Base-by-base conservation (phyloP, 1,284 basidiomycete genomes). In the Apiotrichum montevideense region DNA sequence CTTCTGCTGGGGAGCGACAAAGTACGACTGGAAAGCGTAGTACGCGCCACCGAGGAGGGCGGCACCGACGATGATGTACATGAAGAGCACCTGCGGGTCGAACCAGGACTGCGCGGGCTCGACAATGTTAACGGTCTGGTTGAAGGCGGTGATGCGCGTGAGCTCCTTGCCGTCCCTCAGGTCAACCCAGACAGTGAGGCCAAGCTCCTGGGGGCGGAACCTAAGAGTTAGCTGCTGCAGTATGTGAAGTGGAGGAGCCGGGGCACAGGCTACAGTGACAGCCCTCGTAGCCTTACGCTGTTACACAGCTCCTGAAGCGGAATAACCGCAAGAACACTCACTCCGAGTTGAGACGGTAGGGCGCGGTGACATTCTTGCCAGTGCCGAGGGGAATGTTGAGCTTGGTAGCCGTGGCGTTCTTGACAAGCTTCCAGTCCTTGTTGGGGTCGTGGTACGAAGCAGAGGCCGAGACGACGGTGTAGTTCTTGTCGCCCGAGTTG, bases 301-400 rank as follows among this genome's bases (percentile, higher is more conserved):
- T 8, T 14, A 34, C 4, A 9, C 29, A 7, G 32, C 13, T 15
- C 9, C 44, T 3, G 32, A 46, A 45, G 37, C 37, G 37, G 14
- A 9, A 39, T 2, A 5, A 14, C 37, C 10, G n/a, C 7, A 45
- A 10, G 37, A 13, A 39, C 14, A 81, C 88, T 77, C 68, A 93
- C 90, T 94, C 89, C 81, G 86, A 89, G 77, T 88, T 79, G 72
- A 93, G 88, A 32, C 78, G 64, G 72, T 85, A 93, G 3, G 89
- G 88, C 50, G 91, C 75, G 60, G 84, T 82, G 56, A 88, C 73
- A 70, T 87, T 87, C 34, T 82, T 76, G 37, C 84, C 84, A 56
- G 86, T 80, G 15, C 84, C 62, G 40, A 93, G 76, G 14, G 81
- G 80, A 37, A 87, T 66, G 35, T 81, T 81, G 68, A 85, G 87